Evolutionary conservation across 2,329 filamentous ascomycete genomes (phyloP), one percentile per base, ranked within the genome.

Genomic region (Acephala macrosclerotiorum): DNA sequence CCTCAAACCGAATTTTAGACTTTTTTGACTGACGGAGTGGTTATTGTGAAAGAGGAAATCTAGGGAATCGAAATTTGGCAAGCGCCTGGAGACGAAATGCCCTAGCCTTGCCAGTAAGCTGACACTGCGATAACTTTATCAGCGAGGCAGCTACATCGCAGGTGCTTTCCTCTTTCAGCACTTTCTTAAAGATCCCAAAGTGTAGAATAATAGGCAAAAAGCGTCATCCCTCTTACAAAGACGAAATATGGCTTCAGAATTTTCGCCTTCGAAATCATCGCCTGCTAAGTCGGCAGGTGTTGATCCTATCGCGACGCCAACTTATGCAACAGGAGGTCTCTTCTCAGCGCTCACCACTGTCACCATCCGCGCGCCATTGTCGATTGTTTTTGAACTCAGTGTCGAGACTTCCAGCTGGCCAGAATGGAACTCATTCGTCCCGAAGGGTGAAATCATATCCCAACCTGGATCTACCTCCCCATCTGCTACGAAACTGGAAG

Each of bases 361-460:
- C 33, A 56, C 35, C 14, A 69, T 67, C 29, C 36, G 42, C 20
- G 65, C 62, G 18, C 62, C 62, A 3, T 22, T 59, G 1, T 40
- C 55, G 5, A 33, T n/a, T 5, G 65, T 67, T 7, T 22, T 69
- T 2, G 55, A 60, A 2, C 45, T 60, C 20, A 62, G 47, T 51
- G 56, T 67, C 25, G 61, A 67, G 22, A 61, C 59, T 29, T 56
- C 59, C 16, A 65, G 62, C 29, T 65, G 65, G 62, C 36, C 59
- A 16, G n/a, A 60, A 56, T 69, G 67, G 67, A 80, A 82, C 35
- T 87, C 85, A 7, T 89, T 89, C 73, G 88, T 88, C 74, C 87
- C 86, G 56, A 86, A 88, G 79, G 86, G 86, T 25, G 79, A 80
- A 18, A 82, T 89, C 38, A 80, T 82, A 1, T 88, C 88, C n/a